A percentile compares a stretch with the other conserved stretches of the same genome.
phyloP scores from a whole-genome alignment of 2,329 filamentous ascomycete genomes.

The Pseudopyricularia cyperi region DNA sequence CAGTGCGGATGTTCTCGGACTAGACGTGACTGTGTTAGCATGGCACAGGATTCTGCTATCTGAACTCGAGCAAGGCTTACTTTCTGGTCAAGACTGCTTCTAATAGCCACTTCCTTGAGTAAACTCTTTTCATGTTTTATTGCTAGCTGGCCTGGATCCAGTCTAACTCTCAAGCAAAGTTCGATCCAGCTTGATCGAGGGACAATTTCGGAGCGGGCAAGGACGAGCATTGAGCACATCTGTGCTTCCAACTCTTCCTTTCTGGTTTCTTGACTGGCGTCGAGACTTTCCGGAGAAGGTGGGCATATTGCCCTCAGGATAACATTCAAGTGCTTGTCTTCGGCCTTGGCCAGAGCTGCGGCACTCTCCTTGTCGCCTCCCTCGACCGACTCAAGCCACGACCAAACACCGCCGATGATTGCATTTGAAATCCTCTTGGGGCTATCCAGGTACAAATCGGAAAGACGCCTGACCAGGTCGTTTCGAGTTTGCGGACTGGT shows the following conservation, averaged over 20 bases:
- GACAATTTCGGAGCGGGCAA: constrained; percentile 67
- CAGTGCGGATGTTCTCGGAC: constrained; percentile 40
- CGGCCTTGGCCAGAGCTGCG: constrained; percentile 50
- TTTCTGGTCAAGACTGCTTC: constrained; percentile 35
- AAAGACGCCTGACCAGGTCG: constrained; percentile 47
- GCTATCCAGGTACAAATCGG: constrained; percentile 48
- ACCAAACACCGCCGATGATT: constrained; percentile 65
- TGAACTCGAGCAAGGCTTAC: constrained; percentile 21
- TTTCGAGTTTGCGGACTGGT: constrained; percentile 51
- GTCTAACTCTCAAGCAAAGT: constrained; percentile 61
- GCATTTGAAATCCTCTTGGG: constrained; percentile 46
- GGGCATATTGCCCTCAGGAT: constrained; percentile 52
- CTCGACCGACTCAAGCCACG: constrained; percentile 58
- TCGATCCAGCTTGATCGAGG: constrained; percentile 80
- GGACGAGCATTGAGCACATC: constrained; percentile 62
- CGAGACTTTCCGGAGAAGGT: constrained; percentile 32
- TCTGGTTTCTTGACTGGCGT: constrained; percentile 25
- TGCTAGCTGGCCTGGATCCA: constrained; percentile 73
- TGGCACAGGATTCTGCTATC: neutral
- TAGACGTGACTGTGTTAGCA: constrained; percentile 5
- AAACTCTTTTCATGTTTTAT: constrained; percentile 49
- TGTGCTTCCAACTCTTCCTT: constrained; percentile 48
- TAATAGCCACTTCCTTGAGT: constrained; percentile 50
- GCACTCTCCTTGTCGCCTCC: constrained; percentile 66
- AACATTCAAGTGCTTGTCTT: constrained; percentile 48